phyloP scores from a whole-genome alignment of 306 rosid species.

The Fragaria iinumae region DNA sequence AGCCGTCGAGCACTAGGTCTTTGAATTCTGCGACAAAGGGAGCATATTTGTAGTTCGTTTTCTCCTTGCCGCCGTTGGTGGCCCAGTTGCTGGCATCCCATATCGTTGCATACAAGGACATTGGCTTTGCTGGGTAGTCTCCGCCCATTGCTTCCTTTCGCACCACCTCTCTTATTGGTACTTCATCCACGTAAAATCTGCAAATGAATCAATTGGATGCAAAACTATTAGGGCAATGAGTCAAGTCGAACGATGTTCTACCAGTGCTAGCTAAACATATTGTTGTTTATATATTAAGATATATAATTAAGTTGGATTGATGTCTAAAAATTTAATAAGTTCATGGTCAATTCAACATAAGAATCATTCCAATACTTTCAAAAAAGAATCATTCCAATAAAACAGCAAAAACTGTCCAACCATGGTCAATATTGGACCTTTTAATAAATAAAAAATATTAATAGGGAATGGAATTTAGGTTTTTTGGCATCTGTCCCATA shows the following conservation, averaged over 20 bases:
- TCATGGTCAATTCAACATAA: background rate
- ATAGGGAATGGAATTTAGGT: no score
- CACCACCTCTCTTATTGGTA: conserved; percentile 77
- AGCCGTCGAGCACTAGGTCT: conserved; percentile 80
- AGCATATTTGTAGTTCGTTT: conserved; percentile 78
- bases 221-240: background rate
- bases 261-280: background rate
- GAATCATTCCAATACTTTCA: background rate
- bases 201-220: background rate
- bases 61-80: conserved; percentile 76
- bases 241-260: background rate
- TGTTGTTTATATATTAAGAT: background rate
- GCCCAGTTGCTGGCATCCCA: conserved; percentile 99
- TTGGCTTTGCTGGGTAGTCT: conserved; percentile 89
- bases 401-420: background rate
- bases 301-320: background rate
- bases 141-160: conserved; percentile 72
- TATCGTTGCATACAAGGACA: conserved; percentile 79
- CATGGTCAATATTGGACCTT: background rate
- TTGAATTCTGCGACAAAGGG: conserved; percentile 82
- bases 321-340: background rate
- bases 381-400: background rate
- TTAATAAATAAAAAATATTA: background rate
- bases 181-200: conserved; percentile 94
- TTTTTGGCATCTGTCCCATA: background rate